Conservation (phyloP, 495 filamentous ascomycete genomes). For the Aeminium ludgeri region DNA sequence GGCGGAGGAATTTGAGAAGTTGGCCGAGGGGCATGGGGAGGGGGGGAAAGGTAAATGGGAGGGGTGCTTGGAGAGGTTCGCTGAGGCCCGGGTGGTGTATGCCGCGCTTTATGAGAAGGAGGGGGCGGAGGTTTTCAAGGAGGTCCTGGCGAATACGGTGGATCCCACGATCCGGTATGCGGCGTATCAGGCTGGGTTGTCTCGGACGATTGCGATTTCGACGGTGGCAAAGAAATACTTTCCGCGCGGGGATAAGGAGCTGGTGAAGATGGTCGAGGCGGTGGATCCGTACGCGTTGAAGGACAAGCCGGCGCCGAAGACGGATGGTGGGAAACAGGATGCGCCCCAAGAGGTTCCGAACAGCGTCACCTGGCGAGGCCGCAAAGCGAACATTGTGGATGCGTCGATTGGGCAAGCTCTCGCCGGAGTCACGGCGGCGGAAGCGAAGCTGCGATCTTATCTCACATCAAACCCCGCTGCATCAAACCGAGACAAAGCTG, state of each 20-base stretch:
- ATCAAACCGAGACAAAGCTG: constrained; percentile 41
- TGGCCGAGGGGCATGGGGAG: constrained; percentile 26
- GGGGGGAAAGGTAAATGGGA: constrained; percentile 44
- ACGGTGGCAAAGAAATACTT: constrained; percentile 63
- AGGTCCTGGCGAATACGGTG: constrained; percentile 66
- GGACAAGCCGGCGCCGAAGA: constrained; percentile 34
- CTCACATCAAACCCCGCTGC: constrained; percentile 38
- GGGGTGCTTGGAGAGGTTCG: constrained; percentile 53
- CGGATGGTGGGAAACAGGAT: constrained; percentile 36
- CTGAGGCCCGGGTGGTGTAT: constrained; percentile 69
- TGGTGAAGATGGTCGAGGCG: constrained; percentile 50
- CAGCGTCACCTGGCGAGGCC: constrained; percentile 72
- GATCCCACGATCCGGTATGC: constrained; percentile 91
- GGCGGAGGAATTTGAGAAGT: constrained; percentile 62
- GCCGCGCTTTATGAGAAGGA: constrained; percentile 47
- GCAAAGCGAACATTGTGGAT: constrained; percentile 78
- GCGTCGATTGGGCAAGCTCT: constrained; percentile 73
- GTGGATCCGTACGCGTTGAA: constrained; percentile 54
- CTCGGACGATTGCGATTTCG: constrained; percentile 63
- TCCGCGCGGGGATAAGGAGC: constrained; percentile 39
- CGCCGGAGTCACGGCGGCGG: constrained; percentile 38
- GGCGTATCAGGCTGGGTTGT: constrained; percentile 75
- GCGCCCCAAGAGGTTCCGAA: constrained; percentile 45
- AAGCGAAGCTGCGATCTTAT: constrained; percentile 38
- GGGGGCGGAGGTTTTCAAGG: constrained; percentile 61